phyloP scores from a whole-genome alignment of 192 early-diverging fungal species.

The Entomortierella parvispora region DNA sequence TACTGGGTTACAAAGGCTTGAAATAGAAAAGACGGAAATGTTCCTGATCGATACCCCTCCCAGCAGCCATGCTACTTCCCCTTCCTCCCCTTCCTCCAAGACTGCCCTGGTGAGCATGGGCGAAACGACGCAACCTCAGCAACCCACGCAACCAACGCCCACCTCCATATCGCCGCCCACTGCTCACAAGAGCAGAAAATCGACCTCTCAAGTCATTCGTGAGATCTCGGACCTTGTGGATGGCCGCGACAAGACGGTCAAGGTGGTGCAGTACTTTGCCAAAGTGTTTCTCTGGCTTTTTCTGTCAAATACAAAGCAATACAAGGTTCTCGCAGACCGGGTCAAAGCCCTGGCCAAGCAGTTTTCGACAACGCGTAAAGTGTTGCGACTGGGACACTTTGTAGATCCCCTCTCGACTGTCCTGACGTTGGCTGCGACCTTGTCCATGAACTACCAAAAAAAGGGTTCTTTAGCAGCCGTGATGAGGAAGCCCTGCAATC shows the following conservation, averaged over 20 bases:
- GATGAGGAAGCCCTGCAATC: conserved; percentile 1
- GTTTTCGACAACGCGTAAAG: conserved; percentile 79
- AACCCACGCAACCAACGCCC: neutral
- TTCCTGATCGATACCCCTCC: conserved; percentile 35
- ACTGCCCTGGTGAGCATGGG: neutral
- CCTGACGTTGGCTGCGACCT: conserved; percentile 29
- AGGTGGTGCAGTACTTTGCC: conserved; percentile 78
- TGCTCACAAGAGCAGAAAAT: conserved; percentile 14
- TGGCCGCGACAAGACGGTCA: conserved; percentile 87
- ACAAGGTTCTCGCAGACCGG: conserved; percentile 20
- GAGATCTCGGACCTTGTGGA: conserved; percentile 76
- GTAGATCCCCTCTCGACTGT: conserved; percentile 73
- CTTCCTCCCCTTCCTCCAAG: conserved; percentile 27
- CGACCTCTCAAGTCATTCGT: conserved; percentile 57
- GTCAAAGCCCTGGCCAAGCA: conserved; percentile 67
- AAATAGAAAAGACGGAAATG: conserved; percentile 18
- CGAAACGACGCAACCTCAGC: neutral
- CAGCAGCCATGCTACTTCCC: conserved; percentile 34
- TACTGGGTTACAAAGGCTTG: conserved; percentile 4
- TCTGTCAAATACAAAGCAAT: conserved; percentile 28
- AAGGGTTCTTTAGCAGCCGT: conserved; percentile 8
- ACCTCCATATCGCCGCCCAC: neutral
- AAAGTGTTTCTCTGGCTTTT: conserved; percentile 74
- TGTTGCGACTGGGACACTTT: conserved; percentile 76
- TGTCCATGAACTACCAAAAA: neutral